Evolutionary conservation across 306 rosid species (phyloP), one percentile per base, ranked within the genome.

Genomic region (Medicago ruthenica): DNA sequence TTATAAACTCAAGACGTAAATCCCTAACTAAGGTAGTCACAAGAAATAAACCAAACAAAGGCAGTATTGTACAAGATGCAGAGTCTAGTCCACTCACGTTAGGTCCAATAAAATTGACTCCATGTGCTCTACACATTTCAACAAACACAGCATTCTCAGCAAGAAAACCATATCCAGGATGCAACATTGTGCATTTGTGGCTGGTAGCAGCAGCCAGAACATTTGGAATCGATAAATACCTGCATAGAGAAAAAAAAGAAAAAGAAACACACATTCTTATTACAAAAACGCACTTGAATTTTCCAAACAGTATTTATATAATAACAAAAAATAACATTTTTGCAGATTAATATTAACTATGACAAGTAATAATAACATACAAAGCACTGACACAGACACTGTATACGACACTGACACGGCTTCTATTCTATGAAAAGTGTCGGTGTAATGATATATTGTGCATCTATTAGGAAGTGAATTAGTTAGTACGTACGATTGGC

Each of bases 141-240:
- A 95, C 99, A 84, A 95, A 95, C 67, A 82, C 73, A 17, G 97
- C 98, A 90, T 95, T 95, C 87, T 95, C 99, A 34, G 99, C 88
- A 60, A 95, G 97, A 82, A 95, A 92, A 76, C 99, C 99, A 83
- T 95, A 95, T 80, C 99, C 99, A 44, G 99, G 99, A 84, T 95
- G 99, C 83, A 95, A 82, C 99, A 95, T 92, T 11, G 97, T 89
- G 79, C 99, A 92, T 34, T 63, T 79, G 37, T 79, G 90, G 83
- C 96, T 90, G 74, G 73, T 73, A 55, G 99, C 99, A 82, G 99
- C 99, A 61, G 97, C 79, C 60, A 95, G 74, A 80, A 95, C 91
- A 85, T 92, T 95, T 18, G 97, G 93, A 76, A 90, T 93, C 70
- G 83, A 54, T 37, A 92, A 85, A 78, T 95, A 95, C 78, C 99